Evolutionary conservation across 352 stramenopile genomes (phyloP).

Genomic region (Globisporangium spinosum): DNA sequence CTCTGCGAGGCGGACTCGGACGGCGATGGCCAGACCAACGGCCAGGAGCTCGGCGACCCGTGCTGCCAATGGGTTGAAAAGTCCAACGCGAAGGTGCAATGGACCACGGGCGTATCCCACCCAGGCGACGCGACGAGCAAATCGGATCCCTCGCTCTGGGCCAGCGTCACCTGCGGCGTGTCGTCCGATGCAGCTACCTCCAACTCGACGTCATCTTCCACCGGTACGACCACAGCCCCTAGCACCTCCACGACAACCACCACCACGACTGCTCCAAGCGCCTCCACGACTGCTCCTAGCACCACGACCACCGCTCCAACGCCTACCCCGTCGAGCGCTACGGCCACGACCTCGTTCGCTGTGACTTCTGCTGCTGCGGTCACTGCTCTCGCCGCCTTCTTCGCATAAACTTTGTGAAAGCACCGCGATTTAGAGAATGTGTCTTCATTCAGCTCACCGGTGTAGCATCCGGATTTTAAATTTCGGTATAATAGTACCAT

Average conservation of each 20-base stretch:
- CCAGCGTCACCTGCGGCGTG: constrained; percentile 2
- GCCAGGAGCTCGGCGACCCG: constrained; percentile 43
- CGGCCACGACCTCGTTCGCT: not conserved
- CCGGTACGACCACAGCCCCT: not conserved
- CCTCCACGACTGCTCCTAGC: not conserved
- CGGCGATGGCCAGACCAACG: constrained; percentile 27
- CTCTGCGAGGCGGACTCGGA: constrained; percentile 40
- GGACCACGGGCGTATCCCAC: constrained; percentile 17
- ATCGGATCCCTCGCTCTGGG: constrained; percentile 21
- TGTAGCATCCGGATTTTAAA: not conserved
- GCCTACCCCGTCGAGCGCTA: not conserved
- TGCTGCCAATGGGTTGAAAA: constrained; percentile 29
- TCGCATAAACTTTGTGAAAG: not conserved
- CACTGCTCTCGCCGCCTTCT: constrained; percentile 1
- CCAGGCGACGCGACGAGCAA: constrained; percentile 22
- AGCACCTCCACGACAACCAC: not conserved
- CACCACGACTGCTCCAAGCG: not conserved
- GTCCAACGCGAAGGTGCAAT: constrained; percentile 22
- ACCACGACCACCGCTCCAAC: not conserved
- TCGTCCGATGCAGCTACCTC: not conserved
- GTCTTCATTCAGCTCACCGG: not conserved
- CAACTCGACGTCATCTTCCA: constrained; percentile 1
- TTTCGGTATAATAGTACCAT: not conserved
- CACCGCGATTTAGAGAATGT: not conserved
- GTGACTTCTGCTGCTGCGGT: not conserved